phyloP scores from a whole-genome alignment of 495 filamentous ascomycete genomes.

The Penicillium daleae region DNA sequence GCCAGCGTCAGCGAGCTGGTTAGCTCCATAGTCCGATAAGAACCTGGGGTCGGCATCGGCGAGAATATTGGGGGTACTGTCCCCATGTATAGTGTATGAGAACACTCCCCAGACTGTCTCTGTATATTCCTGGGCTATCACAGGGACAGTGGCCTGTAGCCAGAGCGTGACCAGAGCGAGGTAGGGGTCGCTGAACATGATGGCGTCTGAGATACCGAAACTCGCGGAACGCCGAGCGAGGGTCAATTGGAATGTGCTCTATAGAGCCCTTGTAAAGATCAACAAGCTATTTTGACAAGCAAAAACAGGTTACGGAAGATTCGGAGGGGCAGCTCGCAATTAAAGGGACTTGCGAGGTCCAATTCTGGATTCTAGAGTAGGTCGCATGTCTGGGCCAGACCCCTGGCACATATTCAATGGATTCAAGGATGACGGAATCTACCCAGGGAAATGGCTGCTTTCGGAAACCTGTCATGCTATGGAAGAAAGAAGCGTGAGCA shows the following conservation, averaged over 20 bases:
- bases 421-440: constrained; percentile 16
- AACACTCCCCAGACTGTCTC: constrained; percentile 70
- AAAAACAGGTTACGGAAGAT: not conserved
- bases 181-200: constrained; percentile 22
- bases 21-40: constrained; percentile 71
- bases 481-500: not conserved
- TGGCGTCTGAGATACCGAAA: not conserved
- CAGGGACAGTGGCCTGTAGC: constrained; percentile 20
- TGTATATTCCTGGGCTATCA: constrained; percentile 31
- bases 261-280: not conserved
- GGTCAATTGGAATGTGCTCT: not conserved
- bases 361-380: constrained; percentile 8
- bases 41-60: constrained; percentile 39
- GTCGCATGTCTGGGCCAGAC: constrained; percentile 20
- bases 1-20: constrained; percentile 65
- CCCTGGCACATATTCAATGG: constrained; percentile 15
- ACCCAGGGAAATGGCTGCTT: constrained; percentile 14
- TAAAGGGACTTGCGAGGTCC: constrained; percentile 5
- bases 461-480: constrained; percentile 17
- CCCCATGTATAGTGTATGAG: constrained; percentile 74
- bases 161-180: constrained; percentile 16
- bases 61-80: constrained; percentile 65
- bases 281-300: not conserved
- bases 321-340: constrained; percentile 1
- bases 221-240: not conserved